Evolutionary conservation across 2,329 filamentous ascomycete genomes (phyloP), one percentile per base, ranked within the genome.

Genomic region (Juglanconis oblonga): DNA sequence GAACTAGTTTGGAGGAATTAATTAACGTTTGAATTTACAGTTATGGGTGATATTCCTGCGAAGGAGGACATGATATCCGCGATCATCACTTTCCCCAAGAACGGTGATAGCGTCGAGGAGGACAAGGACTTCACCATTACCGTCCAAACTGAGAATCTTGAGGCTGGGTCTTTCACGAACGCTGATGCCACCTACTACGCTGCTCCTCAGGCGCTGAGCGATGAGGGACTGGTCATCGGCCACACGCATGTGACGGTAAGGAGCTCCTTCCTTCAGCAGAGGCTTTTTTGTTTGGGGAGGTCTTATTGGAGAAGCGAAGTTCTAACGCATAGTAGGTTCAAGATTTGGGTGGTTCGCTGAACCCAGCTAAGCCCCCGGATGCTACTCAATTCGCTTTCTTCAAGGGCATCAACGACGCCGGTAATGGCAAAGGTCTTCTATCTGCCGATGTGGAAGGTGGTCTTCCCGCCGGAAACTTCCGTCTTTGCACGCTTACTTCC

Each of bases 111-210:
- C 65, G 62, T 87, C 42, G 11, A 67, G 1, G 76, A 73, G 38
- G 76, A 81, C 67, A 67, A 76, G 64, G 74, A 79, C 64, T 87
- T 87, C 70, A 72, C 79, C 52, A 78, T 87, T 61, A 66, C 76
- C 14, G 73, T 87, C 38, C 79, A 81, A 64, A 75, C 82, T 44
- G 64, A 70, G 61, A 84, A 85, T 74, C 76, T 87, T 62, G 70
- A 76, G 17, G 73, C 84, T 11, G 85, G 85, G 13, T 74, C 77
- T 51, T 87, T 87, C 70, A 87, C 84, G 65, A 87, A 87, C 65
- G 80, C 85, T 36, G 75, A 78, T 54, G 77, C 69, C 64, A 87
- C 84, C 42, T 56, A 87, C 76, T 87, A 87, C 72, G 72, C 82
- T 4, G 83, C 84, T 13, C 84, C 84, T 5, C 83, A 86, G 70